Conservation (phyloP, 2,329 filamentous ascomycete genomes). For the Fusarium sp. region DNA sequence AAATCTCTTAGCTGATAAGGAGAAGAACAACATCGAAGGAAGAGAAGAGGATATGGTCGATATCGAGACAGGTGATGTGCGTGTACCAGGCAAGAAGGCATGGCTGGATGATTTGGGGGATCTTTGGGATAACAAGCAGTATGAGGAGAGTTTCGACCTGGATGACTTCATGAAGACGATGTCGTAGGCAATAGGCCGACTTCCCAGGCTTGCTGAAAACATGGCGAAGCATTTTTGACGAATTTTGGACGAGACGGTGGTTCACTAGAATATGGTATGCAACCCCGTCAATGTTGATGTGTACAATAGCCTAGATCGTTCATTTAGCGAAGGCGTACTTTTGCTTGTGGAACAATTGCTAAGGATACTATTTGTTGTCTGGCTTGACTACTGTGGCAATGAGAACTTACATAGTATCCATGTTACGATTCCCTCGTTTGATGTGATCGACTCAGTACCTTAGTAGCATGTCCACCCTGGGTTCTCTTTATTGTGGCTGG, state of each 20-base stretch:
- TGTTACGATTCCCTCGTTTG: background rate
- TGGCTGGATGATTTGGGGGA: constrained; percentile 96
- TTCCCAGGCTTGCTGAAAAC: constrained; percentile 6
- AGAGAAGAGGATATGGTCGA: constrained; percentile 90
- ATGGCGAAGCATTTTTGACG: constrained; percentile 3
- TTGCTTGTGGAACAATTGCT: constrained; percentile 39
- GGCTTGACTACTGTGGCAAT: background rate
- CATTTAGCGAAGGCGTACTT: constrained; percentile 45
- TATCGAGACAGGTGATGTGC: constrained; percentile 89
- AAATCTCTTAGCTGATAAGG: constrained; percentile 70
- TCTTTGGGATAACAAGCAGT: constrained; percentile 96
- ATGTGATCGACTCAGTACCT: background rate
- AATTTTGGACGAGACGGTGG: constrained; percentile 16
- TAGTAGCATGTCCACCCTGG: background rate
- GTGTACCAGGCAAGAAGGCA: constrained; percentile 95
- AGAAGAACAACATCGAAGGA: constrained; percentile 67
- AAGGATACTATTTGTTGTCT: background rate
- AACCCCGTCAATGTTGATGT: constrained; percentile 30
- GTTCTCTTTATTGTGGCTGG: background rate
- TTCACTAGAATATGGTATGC: constrained; percentile 36
- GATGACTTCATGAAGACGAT: constrained; percentile 96
- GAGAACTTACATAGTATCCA: background rate
- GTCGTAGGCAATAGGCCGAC: constrained; percentile 60
- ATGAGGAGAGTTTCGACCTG: constrained; percentile 97
- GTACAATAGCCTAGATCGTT: constrained; percentile 43